These are phyloP conservation scores for Ramaria rubella DNA, from an alignment of 768 basidiomycete species.

Conservation along the genomic window DNA sequence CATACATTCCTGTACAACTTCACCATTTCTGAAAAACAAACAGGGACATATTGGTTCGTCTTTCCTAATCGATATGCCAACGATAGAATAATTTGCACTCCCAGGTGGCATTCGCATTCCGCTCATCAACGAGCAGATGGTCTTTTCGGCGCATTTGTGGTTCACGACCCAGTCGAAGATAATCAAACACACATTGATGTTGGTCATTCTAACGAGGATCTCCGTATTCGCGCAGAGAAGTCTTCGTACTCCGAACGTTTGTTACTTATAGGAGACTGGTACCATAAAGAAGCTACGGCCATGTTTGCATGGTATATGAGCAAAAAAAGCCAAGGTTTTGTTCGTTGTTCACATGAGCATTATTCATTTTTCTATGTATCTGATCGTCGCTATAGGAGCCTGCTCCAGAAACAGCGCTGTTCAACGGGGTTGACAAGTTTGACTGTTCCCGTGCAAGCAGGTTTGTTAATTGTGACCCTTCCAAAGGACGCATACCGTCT, in stretches of 20 bases:
- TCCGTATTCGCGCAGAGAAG: not conserved
- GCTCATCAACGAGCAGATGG: conserved; percentile 13
- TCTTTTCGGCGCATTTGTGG: conserved; percentile 14
- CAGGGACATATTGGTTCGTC: conserved; percentile 6
- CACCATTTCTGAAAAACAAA: conserved; percentile 4
- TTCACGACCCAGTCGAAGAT: conserved; percentile 6
- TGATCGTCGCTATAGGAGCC: conserved; percentile 5
- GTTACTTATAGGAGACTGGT: conserved; percentile 15
- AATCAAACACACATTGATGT: not conserved
- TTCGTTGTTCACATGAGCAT: not conserved
- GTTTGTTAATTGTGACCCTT: conserved; percentile 9
- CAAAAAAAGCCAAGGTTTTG: conserved; percentile 10
- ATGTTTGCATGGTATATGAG: conserved; percentile 14
- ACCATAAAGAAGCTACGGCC: conserved; percentile 10
- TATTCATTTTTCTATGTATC: not conserved
- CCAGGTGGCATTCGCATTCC: conserved; percentile 15
- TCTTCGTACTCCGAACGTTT: conserved; percentile 1
- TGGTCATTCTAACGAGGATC: not conserved
- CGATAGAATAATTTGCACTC: not conserved
- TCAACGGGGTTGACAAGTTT: conserved; percentile 12
- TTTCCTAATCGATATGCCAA: not conserved
- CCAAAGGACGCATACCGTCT: not conserved
- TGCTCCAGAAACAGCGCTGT: conserved; percentile 10
- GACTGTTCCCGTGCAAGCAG: conserved; percentile 11
- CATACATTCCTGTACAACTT: conserved; percentile 9